phyloP scores from a whole-genome alignment of 495 filamentous ascomycete genomes.

The Staphylotrichum tortipilum region DNA sequence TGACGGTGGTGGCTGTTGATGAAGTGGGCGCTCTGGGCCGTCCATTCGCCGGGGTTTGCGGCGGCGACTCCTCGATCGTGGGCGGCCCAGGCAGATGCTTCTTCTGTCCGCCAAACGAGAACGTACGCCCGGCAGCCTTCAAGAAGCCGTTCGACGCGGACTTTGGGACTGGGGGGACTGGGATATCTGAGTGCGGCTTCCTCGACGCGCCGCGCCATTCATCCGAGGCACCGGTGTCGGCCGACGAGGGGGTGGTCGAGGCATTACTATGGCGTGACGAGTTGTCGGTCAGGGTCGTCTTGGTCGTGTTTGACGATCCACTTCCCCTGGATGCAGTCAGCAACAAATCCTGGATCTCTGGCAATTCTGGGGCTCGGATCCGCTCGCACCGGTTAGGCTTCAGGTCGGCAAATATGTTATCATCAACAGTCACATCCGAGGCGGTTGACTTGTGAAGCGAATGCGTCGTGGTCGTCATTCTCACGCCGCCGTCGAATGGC shows the following conservation, averaged over 20 bases:
- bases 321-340: conserved; percentile 43
- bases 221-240: conserved; percentile 50
- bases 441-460: conserved; percentile 18
- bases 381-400: conserved; percentile 46
- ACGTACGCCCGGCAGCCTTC: conserved; percentile 60
- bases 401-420: conserved; percentile 49
- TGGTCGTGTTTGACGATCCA: conserved; percentile 57
- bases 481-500: conserved; percentile 35
- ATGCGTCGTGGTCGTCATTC: conserved; percentile 23
- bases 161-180: conserved; percentile 49
- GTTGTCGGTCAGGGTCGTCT: conserved; percentile 53
- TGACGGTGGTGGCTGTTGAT: conserved; percentile 56
- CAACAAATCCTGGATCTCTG: neutral
- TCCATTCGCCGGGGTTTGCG: conserved; percentile 25
- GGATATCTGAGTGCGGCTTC: conserved; percentile 45
- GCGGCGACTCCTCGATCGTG: conserved; percentile 31
- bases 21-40: conserved; percentile 37
- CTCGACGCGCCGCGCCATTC: conserved; percentile 43
- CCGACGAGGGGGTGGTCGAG: conserved; percentile 65
- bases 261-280: conserved; percentile 65
- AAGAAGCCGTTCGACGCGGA: conserved; percentile 42
- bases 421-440: conserved; percentile 35
- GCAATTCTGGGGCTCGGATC: neutral
- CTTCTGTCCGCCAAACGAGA: conserved; percentile 61
- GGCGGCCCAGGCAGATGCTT: conserved; percentile 38